phyloP scores from a whole-genome alignment of 2,329 filamentous ascomycete species.

The Penicillium sp. region DNA sequence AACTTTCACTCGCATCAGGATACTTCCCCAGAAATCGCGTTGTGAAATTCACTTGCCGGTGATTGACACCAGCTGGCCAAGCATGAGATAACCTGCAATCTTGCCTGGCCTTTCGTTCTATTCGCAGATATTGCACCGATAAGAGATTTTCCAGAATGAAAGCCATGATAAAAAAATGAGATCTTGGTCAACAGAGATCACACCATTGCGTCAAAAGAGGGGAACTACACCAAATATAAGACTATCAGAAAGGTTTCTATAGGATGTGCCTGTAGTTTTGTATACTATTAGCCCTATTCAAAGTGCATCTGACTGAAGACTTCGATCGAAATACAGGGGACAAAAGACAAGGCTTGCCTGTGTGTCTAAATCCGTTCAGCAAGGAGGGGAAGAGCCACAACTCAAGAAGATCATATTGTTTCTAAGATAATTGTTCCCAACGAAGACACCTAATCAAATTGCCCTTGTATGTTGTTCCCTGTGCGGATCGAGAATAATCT shows the following conservation, averaged over 20 bases:
- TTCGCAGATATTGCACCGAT: neutral
- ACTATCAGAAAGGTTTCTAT: neutral
- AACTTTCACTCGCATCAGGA: neutral
- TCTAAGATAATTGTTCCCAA: no score
- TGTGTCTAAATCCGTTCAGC: no score
- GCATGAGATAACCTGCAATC: constrained; percentile 7
- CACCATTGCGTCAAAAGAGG: constrained; percentile 7
- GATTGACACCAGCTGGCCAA: constrained; percentile 19
- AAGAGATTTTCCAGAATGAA: neutral
- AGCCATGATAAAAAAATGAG: constrained; percentile 1
- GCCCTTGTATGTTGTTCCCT: no score
- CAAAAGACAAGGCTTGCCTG: no score
- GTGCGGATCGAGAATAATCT: no score
- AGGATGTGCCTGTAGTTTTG: neutral
- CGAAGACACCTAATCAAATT: no score
- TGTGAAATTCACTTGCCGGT: constrained; percentile 6
- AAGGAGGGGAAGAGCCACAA: no score
- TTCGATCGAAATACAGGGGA: no score
- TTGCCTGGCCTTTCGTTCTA: neutral
- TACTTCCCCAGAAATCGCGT: neutral
- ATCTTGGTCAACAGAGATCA: constrained; percentile 17
- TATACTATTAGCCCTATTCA: neutral
- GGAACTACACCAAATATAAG: neutral
- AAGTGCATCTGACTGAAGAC: no score
- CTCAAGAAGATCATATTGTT: no score